phyloP scores from a whole-genome alignment of 257 asterid species.

The Salvia rosmarinus region DNA sequence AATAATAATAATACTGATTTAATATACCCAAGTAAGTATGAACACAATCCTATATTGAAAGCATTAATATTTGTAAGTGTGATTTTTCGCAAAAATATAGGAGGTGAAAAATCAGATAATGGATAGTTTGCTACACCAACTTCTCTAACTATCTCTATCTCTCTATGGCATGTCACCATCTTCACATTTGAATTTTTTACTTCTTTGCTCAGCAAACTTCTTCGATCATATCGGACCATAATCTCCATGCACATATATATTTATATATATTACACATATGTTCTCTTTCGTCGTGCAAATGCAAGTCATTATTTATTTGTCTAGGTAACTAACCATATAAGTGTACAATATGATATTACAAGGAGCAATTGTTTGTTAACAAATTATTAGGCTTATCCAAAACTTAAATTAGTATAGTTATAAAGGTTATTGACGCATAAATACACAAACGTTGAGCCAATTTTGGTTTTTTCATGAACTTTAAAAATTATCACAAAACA shows the following conservation, averaged over 20 bases:
- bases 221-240: slow-evolving; percentile 30
- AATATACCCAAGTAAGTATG: not conserved
- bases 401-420: no score
- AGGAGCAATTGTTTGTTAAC: not conserved
- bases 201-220: slow-evolving; percentile 25
- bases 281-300: not conserved
- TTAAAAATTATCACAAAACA: no score
- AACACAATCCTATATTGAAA: not conserved
- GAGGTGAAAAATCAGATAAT: slow-evolving; percentile 36
- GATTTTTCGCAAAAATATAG: slow-evolving; percentile 28
- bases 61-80: not conserved
- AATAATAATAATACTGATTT: no score
- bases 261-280: not conserved
- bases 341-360: not conserved
- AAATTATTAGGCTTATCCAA: no score
- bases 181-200: not conserved
- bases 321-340: not conserved
- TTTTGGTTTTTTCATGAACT: no score
- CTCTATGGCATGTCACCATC: slow-evolving; percentile 36
- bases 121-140: slow-evolving; percentile 65
- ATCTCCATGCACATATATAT: not conserved
- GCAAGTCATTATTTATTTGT: not conserved
- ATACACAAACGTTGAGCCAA: no score
- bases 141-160: slow-evolving; percentile 42
- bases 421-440: no score